These are phyloP conservation scores for Skeletonema grethae DNA, from an alignment of 108 stramenopile species.

Conservation along the genomic window DNA sequence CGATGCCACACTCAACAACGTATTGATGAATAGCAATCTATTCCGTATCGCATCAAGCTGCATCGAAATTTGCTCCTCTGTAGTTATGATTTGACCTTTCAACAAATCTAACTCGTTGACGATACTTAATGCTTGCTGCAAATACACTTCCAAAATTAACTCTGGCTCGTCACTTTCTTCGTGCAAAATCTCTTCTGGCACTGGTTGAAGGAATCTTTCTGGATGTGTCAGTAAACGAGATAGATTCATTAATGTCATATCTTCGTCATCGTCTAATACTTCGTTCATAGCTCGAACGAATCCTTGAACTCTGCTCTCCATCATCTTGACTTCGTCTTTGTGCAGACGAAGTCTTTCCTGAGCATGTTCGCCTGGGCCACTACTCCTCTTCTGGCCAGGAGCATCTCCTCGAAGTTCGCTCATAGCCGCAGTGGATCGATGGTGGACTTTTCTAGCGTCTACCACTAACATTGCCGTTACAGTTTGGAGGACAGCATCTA, in stretches of 20 bases:
- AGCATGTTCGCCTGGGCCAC: conserved; percentile 52
- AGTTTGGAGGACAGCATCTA: conserved; percentile 80
- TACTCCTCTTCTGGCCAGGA: not conserved
- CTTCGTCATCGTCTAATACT: conserved; percentile 86
- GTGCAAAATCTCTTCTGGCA: conserved; percentile 66
- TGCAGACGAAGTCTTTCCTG: conserved; percentile 69
- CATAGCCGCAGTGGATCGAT: conserved; percentile 43
- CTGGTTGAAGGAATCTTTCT: conserved; percentile 85
- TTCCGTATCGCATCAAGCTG: conserved; percentile 77
- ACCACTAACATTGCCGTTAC: conserved; percentile 63
- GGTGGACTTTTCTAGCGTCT: conserved; percentile 61
- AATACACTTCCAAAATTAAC: conserved; percentile 79
- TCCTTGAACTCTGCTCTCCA: conserved; percentile 76
- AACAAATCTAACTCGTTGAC: conserved; percentile 73
- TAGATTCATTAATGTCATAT: conserved; percentile 89
- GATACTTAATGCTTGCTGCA: conserved; percentile 72
- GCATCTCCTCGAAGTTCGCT: conserved; percentile 48
- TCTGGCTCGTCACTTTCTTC: conserved; percentile 92
- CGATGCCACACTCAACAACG: conserved; percentile 65
- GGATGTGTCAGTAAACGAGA: conserved; percentile 81
- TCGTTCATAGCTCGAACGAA: conserved; percentile 78
- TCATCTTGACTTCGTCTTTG: conserved; percentile 74
- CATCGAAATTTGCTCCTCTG: conserved; percentile 76
- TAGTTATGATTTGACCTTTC: conserved; percentile 74
- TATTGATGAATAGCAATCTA: conserved; percentile 77